phyloP scores from a whole-genome alignment of 805 yeast genomes.

The Saturnispora sekii region DNA sequence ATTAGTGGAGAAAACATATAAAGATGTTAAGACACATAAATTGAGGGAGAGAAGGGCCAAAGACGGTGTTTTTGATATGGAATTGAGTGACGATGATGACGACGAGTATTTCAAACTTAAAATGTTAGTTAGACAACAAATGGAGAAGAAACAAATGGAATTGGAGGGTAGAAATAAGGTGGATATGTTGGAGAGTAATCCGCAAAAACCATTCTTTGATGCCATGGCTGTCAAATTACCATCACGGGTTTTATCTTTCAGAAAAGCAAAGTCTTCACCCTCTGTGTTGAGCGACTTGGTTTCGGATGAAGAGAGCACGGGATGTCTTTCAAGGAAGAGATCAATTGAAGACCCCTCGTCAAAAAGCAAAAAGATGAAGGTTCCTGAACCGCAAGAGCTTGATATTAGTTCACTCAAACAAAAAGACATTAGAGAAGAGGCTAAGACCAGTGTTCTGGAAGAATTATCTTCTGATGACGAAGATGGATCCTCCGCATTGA shows the following conservation, averaged over 20 bases:
- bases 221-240: slow-evolving; percentile 12
- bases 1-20: slow-evolving; percentile 55
- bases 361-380: slow-evolving; percentile 14
- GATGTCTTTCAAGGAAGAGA: slow-evolving; percentile 8
- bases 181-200: slow-evolving; percentile 8
- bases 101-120: slow-evolving; percentile 22
- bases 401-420: slow-evolving; percentile 7
- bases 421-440: slow-evolving; percentile 2
- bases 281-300: slow-evolving; percentile 13
- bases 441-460: slow-evolving; percentile 8
- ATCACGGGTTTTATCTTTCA: slow-evolving; percentile 9
- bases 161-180: slow-evolving; percentile 26
- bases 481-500: slow-evolving; percentile 30
- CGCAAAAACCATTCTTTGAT: slow-evolving; percentile 13
- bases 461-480: slow-evolving; percentile 22
- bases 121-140: slow-evolving; percentile 8
- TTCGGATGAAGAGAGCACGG: slow-evolving; percentile 14
- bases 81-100: slow-evolving; percentile 69
- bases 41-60: slow-evolving; percentile 49
- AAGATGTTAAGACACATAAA: slow-evolving; percentile 65
- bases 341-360: slow-evolving; percentile 14
- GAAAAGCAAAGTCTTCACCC: slow-evolving; percentile 5
- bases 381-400: slow-evolving; percentile 4
- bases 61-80: slow-evolving; percentile 46
- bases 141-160: slow-evolving; percentile 31